phyloP scores from a whole-genome alignment of 1,284 basidiomycete species.

The Moniliella sp. region DNA sequence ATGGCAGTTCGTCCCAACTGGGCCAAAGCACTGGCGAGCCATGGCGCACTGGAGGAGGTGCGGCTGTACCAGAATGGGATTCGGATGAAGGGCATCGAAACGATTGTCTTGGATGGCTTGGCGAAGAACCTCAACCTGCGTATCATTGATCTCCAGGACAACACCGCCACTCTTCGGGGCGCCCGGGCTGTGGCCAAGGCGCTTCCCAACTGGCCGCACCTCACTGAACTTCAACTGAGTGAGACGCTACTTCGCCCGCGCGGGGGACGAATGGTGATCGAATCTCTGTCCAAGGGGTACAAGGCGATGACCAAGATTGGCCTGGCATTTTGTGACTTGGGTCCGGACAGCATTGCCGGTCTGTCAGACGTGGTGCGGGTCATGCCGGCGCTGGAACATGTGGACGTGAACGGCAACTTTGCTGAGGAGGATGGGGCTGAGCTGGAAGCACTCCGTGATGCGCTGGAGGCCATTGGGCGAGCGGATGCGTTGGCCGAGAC shows the following conservation, averaged over 20 bases:
- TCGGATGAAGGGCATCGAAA: conserved; percentile 67
- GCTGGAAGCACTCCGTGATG: conserved; percentile 17
- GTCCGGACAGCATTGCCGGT: conserved; percentile 13
- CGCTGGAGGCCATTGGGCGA: conserved; percentile 15
- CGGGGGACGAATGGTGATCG: conserved; percentile 33
- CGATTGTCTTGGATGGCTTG: conserved; percentile 51
- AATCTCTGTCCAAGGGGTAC: conserved; percentile 12
- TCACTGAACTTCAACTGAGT: conserved; percentile 63
- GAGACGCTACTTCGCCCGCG: conserved; percentile 62
- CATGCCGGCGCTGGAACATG: conserved; percentile 12
- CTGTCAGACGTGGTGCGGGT: conserved; percentile 9
- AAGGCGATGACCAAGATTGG: conserved; percentile 18
- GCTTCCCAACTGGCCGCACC: conserved; percentile 46
- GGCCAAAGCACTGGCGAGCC: conserved; percentile 68
- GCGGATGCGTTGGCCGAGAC: too few species aligned
- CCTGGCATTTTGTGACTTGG: conserved; percentile 26
- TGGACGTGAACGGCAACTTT: conserved; percentile 32
- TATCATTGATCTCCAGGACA: conserved; percentile 79
- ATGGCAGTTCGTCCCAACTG: conserved; percentile 63
- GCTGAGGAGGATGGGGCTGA: conserved; percentile 28
- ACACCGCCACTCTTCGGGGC: conserved; percentile 62
- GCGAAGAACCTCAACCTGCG: conserved; percentile 48
- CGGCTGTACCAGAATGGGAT: conserved; percentile 93
- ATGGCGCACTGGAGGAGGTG: conserved; percentile 49
- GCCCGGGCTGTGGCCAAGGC: conserved; percentile 53